Conservation (phyloP, 1,284 basidiomycete species). For the Melampsora larici-populina region DNA sequence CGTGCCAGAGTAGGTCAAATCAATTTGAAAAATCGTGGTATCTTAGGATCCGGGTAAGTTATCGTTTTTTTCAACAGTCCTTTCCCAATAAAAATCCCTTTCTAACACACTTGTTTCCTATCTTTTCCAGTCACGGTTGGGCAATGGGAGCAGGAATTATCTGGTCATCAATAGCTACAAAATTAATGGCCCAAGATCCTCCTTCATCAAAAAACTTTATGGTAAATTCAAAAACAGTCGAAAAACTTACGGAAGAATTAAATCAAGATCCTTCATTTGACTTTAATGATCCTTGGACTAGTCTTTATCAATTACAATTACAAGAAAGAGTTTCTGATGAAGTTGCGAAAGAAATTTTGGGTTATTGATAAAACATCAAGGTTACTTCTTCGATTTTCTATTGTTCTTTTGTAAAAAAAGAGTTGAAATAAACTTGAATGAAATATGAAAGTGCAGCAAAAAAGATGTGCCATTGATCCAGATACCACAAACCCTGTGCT, state of each 20-base stretch:
- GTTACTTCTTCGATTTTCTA: no score
- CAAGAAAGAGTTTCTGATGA: not conserved
- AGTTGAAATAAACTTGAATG: no score
- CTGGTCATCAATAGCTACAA: slow-evolving; percentile 30
- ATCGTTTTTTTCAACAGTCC: not conserved
- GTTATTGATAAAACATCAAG: not conserved
- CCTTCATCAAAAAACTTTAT: slow-evolving; percentile 31
- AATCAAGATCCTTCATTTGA: not conserved
- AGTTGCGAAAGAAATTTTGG: slow-evolving; percentile 15
- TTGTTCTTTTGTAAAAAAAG: no score
- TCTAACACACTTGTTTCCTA: not conserved
- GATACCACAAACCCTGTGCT: no score
- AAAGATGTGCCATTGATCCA: no score
- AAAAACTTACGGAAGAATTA: not conserved
- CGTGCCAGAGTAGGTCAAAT: slow-evolving; percentile 34
- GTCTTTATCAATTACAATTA: slow-evolving; percentile 35
- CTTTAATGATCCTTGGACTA: not conserved
- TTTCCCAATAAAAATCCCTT: not conserved
- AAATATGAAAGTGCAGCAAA: no score
- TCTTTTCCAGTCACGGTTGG: slow-evolving; percentile 30
- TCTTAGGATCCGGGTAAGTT: slow-evolving; percentile 39
- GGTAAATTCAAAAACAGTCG: slow-evolving; percentile 21
- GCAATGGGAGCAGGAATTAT: slow-evolving; percentile 30
- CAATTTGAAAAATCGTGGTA: slow-evolving; percentile 41
- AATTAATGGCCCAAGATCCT: slow-evolving; percentile 18